Evolutionary conservation across 2,329 filamentous ascomycete species (phyloP).

Genomic region (Colletotrichum agaves): DNA sequence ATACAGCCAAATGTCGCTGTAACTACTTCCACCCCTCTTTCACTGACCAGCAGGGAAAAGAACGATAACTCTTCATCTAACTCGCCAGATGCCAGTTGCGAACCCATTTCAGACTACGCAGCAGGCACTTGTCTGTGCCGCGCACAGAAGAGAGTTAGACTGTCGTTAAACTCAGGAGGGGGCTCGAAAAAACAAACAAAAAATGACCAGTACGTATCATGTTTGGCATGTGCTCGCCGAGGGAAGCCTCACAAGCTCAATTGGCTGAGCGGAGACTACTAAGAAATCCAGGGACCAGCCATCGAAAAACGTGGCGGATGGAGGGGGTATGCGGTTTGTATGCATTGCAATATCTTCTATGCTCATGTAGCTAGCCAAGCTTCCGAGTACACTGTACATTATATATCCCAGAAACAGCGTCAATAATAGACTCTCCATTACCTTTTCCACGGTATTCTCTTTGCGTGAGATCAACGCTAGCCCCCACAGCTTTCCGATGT

Average conservation of each 20-base stretch:
- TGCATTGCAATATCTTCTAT: slow-evolving; percentile 18
- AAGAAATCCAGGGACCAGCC: slow-evolving; percentile 31
- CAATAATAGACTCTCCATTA: slow-evolving; percentile 14
- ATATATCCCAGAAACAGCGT: slow-evolving; percentile 12
- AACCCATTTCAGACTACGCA: not conserved
- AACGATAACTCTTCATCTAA: not conserved
- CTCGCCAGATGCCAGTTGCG: not conserved
- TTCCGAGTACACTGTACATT: slow-evolving; percentile 12
- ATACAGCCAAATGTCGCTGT: slow-evolving; percentile 4
- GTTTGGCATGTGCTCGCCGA: slow-evolving; percentile 16
- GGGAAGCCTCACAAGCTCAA: slow-evolving; percentile 2
- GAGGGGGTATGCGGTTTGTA: slow-evolving; percentile 8
- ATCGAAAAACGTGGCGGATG: not conserved
- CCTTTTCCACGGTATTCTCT: not conserved
- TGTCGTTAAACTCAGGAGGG: not conserved
- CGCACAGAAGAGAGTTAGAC: not conserved
- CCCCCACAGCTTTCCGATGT: too few species aligned
- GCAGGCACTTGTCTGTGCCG: not conserved
- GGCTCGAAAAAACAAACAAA: not conserved
- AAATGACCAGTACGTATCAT: slow-evolving; percentile 22
- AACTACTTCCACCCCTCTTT: not conserved
- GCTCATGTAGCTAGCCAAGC: not conserved
- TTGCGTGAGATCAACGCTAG: too few species aligned
- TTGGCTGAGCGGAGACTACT: slow-evolving; percentile 29
- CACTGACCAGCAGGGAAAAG: slow-evolving; percentile 23